Evolutionary conservation across 257 asterid genomes (phyloP).

Genomic region (Przewalskia tangutica): DNA sequence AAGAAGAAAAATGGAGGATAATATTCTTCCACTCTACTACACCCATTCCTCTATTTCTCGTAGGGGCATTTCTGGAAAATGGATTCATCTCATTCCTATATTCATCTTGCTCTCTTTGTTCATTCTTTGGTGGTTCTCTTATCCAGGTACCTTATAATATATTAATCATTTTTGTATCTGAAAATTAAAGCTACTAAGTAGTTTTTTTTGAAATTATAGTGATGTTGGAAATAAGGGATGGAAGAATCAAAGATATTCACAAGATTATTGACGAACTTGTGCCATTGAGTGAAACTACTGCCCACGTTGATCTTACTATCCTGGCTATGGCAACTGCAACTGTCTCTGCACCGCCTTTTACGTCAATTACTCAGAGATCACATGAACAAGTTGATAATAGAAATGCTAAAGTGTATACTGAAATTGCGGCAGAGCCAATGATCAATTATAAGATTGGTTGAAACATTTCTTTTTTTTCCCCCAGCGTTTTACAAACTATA

Average conservation of each 20-base stretch:
- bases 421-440: background rate
- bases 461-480: background rate
- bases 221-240: background rate
- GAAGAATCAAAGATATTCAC: background rate
- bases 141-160: no score
- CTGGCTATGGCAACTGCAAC: background rate
- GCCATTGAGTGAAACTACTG: background rate
- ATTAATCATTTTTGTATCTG: no score
- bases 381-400: background rate
- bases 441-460: background rate
- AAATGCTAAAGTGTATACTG: background rate
- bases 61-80: background rate
- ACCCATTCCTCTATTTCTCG: no score
- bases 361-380: background rate
- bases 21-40: conserved; percentile 8
- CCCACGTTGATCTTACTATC: background rate
- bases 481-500: background rate
- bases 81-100: conserved; percentile 37
- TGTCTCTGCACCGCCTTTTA: background rate
- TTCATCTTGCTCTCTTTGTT: conserved; percentile 33
- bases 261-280: background rate
- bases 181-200: no score
- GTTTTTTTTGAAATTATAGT: background rate
- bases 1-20: background rate
- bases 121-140: conserved; percentile 14